These are phyloP conservation scores for Mortierella antarctica DNA, from an alignment of 192 early-diverging fungal species.

Conservation along the genomic window DNA sequence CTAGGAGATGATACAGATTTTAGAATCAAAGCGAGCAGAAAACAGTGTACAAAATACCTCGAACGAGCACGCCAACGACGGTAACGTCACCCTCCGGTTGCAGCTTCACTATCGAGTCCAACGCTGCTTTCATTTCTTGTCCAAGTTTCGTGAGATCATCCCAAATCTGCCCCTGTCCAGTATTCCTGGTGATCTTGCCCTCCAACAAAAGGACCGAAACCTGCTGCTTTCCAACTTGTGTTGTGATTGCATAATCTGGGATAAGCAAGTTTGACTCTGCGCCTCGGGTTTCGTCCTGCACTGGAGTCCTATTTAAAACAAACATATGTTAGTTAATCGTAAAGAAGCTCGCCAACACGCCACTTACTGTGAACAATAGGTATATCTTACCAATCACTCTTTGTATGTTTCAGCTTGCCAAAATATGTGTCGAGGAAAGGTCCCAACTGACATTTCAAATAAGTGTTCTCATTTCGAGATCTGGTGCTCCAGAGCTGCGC, in stretches of 20 bases:
- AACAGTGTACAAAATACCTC: conserved; percentile 10
- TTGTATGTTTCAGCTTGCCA: conserved; percentile 25
- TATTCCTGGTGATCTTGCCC: conserved; percentile 23
- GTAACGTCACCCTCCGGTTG: conserved; percentile 25
- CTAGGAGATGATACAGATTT: not conserved
- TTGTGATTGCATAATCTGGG: conserved; percentile 30
- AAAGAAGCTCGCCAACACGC: conserved; percentile 2
- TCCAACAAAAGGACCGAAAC: conserved; percentile 22
- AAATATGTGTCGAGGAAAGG: conserved; percentile 28
- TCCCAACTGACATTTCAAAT: conserved; percentile 17
- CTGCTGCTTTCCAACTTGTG: conserved; percentile 29
- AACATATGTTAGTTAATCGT: not conserved
- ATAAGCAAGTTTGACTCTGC: conserved; percentile 12
- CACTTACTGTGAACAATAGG: conserved; percentile 4
- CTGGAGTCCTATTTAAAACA: conserved; percentile 24
- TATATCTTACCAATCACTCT: conserved; percentile 25
- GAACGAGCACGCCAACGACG: conserved; percentile 24
- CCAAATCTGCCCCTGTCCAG: conserved; percentile 17
- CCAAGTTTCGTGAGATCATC: conserved; percentile 23
- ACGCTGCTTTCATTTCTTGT: conserved; percentile 21
- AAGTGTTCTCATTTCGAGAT: conserved; percentile 24
- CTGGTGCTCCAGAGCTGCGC: conserved; percentile 26
- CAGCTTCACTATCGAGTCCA: conserved; percentile 29
- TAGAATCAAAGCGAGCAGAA: conserved; percentile 1
- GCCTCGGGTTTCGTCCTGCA: conserved; percentile 19